phyloP scores from a whole-genome alignment of 768 basidiomycete genomes.

The Amanita brunnescens region DNA sequence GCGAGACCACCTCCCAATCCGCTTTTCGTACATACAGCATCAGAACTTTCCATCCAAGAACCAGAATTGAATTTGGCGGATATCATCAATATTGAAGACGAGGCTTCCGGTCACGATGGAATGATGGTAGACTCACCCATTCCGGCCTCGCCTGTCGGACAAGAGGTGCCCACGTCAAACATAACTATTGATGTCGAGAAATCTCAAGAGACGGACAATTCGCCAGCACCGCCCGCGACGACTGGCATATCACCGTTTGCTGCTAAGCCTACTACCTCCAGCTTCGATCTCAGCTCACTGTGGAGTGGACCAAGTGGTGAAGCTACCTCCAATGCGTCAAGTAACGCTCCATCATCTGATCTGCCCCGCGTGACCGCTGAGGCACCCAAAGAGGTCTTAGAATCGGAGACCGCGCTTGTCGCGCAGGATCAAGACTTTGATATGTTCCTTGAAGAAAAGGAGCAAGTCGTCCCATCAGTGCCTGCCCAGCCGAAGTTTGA shows the following conservation, averaged over 20 bases:
- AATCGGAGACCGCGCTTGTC: constrained; percentile 29
- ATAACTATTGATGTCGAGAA: constrained; percentile 7
- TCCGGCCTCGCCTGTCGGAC: constrained; percentile 10
- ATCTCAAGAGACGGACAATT: constrained; percentile 10
- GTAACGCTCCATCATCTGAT: constrained; percentile 10
- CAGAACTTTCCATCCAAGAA: constrained; percentile 36
- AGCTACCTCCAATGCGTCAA: constrained; percentile 11
- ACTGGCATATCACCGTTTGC: constrained; percentile 43
- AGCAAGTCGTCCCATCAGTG: constrained; percentile 22
- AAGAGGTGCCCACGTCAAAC: background rate
- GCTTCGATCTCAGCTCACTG: constrained; percentile 62
- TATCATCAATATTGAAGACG: constrained; percentile 72
- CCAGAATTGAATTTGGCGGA: constrained; percentile 67
- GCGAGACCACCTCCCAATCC: constrained; percentile 13
- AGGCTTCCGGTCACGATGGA: constrained; percentile 29
- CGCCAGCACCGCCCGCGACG: constrained; percentile 16
- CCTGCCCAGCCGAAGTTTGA: constrained; percentile 44
- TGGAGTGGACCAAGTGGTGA: constrained; percentile 51
- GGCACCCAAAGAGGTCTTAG: constrained; percentile 37
- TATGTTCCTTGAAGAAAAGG: constrained; percentile 57
- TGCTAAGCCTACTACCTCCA: constrained; percentile 17
- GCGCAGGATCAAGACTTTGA: constrained; percentile 80
- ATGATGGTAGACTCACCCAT: constrained; percentile 15
- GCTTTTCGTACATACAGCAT: constrained; percentile 23
- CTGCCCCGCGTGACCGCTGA: constrained; percentile 20